phyloP scores from a whole-genome alignment of 2,329 filamentous ascomycete species.

The Penicillium sp. region DNA sequence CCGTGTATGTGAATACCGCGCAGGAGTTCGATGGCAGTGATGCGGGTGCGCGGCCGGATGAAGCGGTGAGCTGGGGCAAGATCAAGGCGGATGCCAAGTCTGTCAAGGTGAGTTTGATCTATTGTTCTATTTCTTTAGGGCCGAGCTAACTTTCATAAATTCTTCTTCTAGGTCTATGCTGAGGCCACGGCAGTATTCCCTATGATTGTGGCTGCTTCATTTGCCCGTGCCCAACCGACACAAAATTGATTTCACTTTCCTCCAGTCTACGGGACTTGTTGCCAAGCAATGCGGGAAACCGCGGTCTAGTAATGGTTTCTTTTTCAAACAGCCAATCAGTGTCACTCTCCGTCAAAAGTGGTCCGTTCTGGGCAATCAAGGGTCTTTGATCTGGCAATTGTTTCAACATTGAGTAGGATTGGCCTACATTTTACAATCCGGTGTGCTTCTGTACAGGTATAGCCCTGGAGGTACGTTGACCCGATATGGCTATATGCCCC shows the following conservation, averaged over 20 bases:
- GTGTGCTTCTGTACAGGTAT: background rate
- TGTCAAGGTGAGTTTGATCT: slow-evolving; percentile 61
- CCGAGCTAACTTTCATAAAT: background rate
- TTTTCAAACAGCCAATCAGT: background rate
- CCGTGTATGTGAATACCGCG: slow-evolving; percentile 94
- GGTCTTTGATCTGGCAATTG: background rate
- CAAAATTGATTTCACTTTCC: slow-evolving; percentile 2
- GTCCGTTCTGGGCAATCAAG: background rate
- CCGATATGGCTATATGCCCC: background rate
- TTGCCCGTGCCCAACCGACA: slow-evolving; percentile 40
- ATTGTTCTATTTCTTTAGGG: background rate
- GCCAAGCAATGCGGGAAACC: slow-evolving; percentile 11
- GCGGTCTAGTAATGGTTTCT: background rate
- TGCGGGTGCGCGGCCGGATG: slow-evolving; percentile 85
- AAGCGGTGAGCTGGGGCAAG: slow-evolving; percentile 97
- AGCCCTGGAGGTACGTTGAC: background rate
- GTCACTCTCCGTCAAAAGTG: background rate
- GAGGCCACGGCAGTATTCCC: slow-evolving; percentile 61
- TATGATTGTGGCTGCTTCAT: slow-evolving; percentile 58
- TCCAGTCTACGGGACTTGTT: background rate
- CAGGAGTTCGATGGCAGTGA: slow-evolving; percentile 98
- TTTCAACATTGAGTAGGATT: background rate
- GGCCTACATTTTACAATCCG: background rate
- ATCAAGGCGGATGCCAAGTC: slow-evolving; percentile 80
- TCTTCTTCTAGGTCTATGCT: slow-evolving; percentile 46